These are phyloP conservation scores for Cyclotella cryptica DNA, from an alignment of 108 stramenopile species.

Conservation along the genomic window DNA sequence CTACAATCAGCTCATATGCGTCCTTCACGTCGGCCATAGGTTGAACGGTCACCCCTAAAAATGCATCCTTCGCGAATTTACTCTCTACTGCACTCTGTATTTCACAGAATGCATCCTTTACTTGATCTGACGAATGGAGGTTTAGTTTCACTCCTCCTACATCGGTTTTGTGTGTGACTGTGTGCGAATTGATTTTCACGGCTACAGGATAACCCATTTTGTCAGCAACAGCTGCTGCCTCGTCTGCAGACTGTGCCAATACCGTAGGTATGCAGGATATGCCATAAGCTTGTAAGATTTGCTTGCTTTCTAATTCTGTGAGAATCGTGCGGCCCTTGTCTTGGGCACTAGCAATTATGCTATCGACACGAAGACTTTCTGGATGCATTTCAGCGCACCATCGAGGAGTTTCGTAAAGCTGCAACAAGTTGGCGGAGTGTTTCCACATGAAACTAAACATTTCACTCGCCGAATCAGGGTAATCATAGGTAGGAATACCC, in stretches of 20 bases:
- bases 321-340: conserved; percentile 29
- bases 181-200: conserved; percentile 39
- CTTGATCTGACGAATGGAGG: conserved; percentile 32
- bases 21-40: conserved; percentile 28
- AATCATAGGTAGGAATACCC: conserved; percentile 41
- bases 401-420: conserved; percentile 43
- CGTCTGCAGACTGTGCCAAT: conserved; percentile 30
- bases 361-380: conserved; percentile 24
- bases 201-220: conserved; percentile 45
- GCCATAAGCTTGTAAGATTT: conserved; percentile 34
- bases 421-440: conserved; percentile 23
- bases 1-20: conserved; percentile 42
- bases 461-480: conserved; percentile 46
- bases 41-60: conserved; percentile 46
- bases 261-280: conserved; percentile 35
- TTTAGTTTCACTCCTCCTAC: conserved; percentile 51
- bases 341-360: conserved; percentile 40
- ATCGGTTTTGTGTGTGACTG: conserved; percentile 53
- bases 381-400: conserved; percentile 53
- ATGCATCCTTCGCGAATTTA: conserved; percentile 11
- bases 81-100: conserved; percentile 19
- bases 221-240: conserved; percentile 35
- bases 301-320: conserved; percentile 44
- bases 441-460: conserved; percentile 48
- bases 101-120: conserved; percentile 30